phyloP scores from a whole-genome alignment of 2,329 filamentous ascomycete species.

The Coniochaeta prunicola region DNA sequence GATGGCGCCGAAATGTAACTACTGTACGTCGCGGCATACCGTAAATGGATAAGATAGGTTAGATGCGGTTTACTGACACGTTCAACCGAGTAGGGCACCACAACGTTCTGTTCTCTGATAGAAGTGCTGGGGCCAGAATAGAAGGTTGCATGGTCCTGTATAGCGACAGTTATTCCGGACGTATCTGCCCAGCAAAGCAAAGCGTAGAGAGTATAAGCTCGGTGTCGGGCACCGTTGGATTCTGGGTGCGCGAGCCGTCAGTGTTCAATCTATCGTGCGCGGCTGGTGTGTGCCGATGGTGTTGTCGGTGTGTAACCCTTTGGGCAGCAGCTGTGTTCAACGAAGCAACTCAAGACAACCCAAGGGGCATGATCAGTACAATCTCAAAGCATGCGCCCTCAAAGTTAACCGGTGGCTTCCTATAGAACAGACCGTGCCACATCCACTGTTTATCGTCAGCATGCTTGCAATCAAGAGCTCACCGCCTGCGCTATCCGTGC shows the following conservation, averaged over 20 bases:
- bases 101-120: neutral
- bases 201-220: neutral
- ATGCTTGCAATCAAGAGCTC: too few relatives aligned
- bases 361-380: too few relatives aligned
- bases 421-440: too few relatives aligned
- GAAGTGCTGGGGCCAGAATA: neutral
- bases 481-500: too few relatives aligned
- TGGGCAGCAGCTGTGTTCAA: neutral
- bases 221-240: neutral
- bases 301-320: neutral
- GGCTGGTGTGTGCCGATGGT: neutral
- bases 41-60: neutral
- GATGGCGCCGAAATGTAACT: neutral
- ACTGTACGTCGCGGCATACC: neutral
- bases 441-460: too few relatives aligned
- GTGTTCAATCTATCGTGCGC: neutral
- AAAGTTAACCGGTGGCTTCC: too few relatives aligned
- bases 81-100: neutral
- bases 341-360: neutral
- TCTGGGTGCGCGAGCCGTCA: neutral
- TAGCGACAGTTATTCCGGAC: neutral
- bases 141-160: neutral
- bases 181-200: neutral
- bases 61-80: neutral
- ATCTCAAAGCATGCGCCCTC: too few relatives aligned